phyloP scores from a whole-genome alignment of 192 early-diverging fungal genomes.

The Umbelopsis isabellina region DNA sequence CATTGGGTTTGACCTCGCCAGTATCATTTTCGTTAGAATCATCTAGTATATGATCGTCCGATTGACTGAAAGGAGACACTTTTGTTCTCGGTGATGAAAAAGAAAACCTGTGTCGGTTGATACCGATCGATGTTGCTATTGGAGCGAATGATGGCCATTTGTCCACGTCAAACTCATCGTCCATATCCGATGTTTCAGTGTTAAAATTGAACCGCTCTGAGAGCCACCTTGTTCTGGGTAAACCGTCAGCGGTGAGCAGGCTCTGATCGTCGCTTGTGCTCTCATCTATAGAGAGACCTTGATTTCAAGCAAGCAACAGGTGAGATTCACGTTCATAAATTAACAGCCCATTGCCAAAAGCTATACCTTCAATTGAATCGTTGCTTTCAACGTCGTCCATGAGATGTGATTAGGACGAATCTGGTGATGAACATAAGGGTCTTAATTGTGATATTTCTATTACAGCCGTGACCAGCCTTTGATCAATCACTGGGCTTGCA shows the following conservation, averaged over 20 bases:
- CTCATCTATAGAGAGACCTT: not conserved
- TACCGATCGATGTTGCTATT: not conserved
- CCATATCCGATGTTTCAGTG: not conserved
- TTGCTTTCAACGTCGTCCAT: slow-evolving; percentile 18
- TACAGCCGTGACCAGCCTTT: not conserved
- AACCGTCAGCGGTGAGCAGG: not conserved
- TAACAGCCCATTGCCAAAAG: no score
- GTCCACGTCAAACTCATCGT: slow-evolving; percentile 7
- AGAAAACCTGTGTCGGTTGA: slow-evolving; percentile 2
- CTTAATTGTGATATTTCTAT: not conserved
- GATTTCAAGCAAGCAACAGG: no score
- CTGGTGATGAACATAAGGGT: slow-evolving; percentile 15
- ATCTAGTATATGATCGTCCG: not conserved
- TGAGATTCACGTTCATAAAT: no score
- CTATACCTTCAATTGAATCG: slow-evolving; percentile 8
- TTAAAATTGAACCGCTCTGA: not conserved
- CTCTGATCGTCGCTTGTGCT: slow-evolving; percentile 4
- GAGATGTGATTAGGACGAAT: not conserved
- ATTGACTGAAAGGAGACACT: not conserved
- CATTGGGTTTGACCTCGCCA: no score
- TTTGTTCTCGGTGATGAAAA: not conserved
- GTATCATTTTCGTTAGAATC: not conserved
- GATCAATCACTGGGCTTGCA: not conserved
- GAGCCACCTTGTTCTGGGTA: not conserved
- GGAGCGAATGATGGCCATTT: slow-evolving; percentile 6